Evolutionary conservation across 169 alveolate species (phyloP), one percentile per base, ranked within the genome.

Genomic region (Cryptosporidium canis): DNA sequence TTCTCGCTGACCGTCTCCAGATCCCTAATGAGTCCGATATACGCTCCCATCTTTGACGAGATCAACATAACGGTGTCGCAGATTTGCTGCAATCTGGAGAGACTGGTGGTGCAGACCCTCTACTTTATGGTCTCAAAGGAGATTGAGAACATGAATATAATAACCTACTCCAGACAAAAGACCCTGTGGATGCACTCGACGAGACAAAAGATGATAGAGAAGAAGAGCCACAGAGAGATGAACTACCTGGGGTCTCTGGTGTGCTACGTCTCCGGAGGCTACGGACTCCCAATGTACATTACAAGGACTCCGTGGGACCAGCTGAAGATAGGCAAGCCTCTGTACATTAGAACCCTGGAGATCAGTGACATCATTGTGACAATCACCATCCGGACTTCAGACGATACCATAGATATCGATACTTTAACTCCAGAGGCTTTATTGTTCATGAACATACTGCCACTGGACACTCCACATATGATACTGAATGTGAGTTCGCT

Each of bases 381-480:
- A 16, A 92, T 94, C 58, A 93, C 98, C 21, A 93, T 95, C 11
- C 90, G 98, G 48, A 95, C 98, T 12, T 94, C 97, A 18, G 98
- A 95, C 33, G 93, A 94, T 44, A 83, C 93, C 66, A 91, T 95
- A 58, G 58, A 77, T 58, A 77, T 77, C 12, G 87, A 77, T 61
- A 77, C 87, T 9, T 55, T 77, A 61, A 77, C 58, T 64, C 95
- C 12, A 91, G 97, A 56, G 47, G 93, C 95, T 27, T 77, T 95
- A 93, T 94, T 93, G 83, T 84, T 95, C 27, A 92, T 94, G 68
- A 97, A 96, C 56, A 95, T 96, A 3, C 84, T 96, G 66, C 98
- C 98, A n/a, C 84, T 96, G 47, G 98, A 96, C 77, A 95, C 98
- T 9, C 98, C 98, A 18, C 94, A 95, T 56, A 95, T 95, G 92